A percentile compares a stretch with the other conserved stretches of the same genome.
phyloP scores from a whole-genome alignment of 1,284 basidiomycete genomes.

The Hymenochaete sp. region DNA sequence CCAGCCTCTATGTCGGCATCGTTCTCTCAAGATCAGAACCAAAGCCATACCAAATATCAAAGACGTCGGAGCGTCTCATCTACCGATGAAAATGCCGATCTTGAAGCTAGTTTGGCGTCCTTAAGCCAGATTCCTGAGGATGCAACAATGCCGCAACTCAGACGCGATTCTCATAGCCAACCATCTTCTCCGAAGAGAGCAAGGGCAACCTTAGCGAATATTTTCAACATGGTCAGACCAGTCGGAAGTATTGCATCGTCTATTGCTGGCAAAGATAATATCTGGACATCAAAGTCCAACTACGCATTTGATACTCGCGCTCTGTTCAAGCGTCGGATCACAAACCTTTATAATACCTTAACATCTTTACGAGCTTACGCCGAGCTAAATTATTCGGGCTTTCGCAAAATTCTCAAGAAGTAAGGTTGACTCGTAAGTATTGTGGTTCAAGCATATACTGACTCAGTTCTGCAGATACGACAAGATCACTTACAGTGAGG shows the following conservation, averaged over 20 bases:
- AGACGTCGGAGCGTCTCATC: slow-evolving; percentile 48
- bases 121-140: slow-evolving; percentile 25
- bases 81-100: slow-evolving; percentile 36
- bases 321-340: slow-evolving; percentile 87
- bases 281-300: slow-evolving; percentile 79
- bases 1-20: slow-evolving; percentile 16
- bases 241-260: slow-evolving; percentile 42
- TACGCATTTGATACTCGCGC: slow-evolving; percentile 86
- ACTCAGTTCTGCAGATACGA: slow-evolving; percentile 61
- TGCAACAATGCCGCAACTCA: slow-evolving; percentile 16
- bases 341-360: slow-evolving; percentile 75
- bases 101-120: slow-evolving; percentile 34
- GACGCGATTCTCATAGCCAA: slow-evolving; percentile 13
- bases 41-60: slow-evolving; percentile 20
- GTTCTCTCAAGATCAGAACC: slow-evolving; percentile 16
- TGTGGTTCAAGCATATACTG: not conserved
- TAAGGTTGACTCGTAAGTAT: slow-evolving; percentile 25
- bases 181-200: slow-evolving; percentile 36
- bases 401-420: slow-evolving; percentile 97
- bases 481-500: slow-evolving; percentile 83
- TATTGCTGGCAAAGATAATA: slow-evolving; percentile 31
- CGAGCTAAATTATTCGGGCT: slow-evolving; percentile 89
- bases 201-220: slow-evolving; percentile 35
- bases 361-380: slow-evolving; percentile 89
- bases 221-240: slow-evolving; percentile 36